Conservation (phyloP, 371 early-diverging fungal species). For the Haplosporangium sp. region DNA sequence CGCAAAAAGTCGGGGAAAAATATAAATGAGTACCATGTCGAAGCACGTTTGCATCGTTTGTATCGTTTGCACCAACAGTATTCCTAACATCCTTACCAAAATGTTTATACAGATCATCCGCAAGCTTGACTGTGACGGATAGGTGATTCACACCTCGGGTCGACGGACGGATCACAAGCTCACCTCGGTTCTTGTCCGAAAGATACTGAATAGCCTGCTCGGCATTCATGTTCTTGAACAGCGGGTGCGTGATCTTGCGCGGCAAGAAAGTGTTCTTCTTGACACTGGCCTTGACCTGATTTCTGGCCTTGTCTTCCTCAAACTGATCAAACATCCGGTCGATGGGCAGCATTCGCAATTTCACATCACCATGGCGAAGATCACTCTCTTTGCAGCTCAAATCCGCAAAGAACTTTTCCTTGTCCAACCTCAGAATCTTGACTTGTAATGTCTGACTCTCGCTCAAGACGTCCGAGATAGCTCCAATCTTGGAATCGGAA, state of each 20-base stretch:
- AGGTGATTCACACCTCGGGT: slow-evolving; percentile 88
- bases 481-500: slow-evolving; percentile 69
- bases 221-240: slow-evolving; percentile 81
- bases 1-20: too few species aligned
- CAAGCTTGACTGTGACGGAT: slow-evolving; percentile 94
- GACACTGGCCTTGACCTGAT: slow-evolving; percentile 64
- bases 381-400: slow-evolving; percentile 70
- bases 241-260: slow-evolving; percentile 83
- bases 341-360: slow-evolving; percentile 58
- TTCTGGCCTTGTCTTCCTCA: slow-evolving; percentile 67
- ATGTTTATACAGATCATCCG: slow-evolving; percentile 87
- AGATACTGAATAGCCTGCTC: slow-evolving; percentile 83
- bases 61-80: too few species aligned
- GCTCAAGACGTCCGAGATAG: slow-evolving; percentile 67
- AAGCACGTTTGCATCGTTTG: too few species aligned
- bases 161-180: slow-evolving; percentile 93
- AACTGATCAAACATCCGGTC: slow-evolving; percentile 80
- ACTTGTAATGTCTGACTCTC: slow-evolving; percentile 79
- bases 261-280: slow-evolving; percentile 58
- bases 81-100: slow-evolving; percentile 62
- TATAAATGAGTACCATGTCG: too few species aligned
- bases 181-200: slow-evolving; percentile 75
- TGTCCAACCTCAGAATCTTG: slow-evolving; percentile 82
- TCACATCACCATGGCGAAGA: slow-evolving; percentile 62
- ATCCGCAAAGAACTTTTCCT: slow-evolving; percentile 82